Evolutionary conservation across 2,329 filamentous ascomycete genomes (phyloP), one percentile per base, ranked within the genome.

Genomic region (Alternaria solani): DNA sequence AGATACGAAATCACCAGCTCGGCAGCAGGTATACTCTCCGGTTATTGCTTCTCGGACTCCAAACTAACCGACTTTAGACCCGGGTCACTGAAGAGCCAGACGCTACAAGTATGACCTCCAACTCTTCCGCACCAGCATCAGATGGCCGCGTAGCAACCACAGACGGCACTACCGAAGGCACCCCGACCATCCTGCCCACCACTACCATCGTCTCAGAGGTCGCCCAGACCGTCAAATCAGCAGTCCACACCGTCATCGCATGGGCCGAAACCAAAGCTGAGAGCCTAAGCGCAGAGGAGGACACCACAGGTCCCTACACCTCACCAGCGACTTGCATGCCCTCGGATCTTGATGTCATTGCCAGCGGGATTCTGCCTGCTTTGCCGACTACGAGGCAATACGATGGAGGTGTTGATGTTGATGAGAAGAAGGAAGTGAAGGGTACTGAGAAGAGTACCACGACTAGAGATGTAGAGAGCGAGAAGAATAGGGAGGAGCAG

Each of bases 331-430:
- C 71, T 14, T 77, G 75, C 55, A 67, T 67, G 14, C 70, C 71
- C 16, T 75, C 71, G 7, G 75, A 79, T 51, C 61, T 79, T 12
- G 76, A 78, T 64, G 62, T 63, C 0, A 76, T 79, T 46, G 74
- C 71, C 1, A 70, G 58, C 18, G 74, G 73, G 9, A 67, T 75
- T 11, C 49, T 76, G 20, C 67, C 74, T 26, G 67, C 68, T 4
- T 57, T 71, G 44, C 62, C 65, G 16, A 44, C 32, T n/a, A 44
- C 53, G 28, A 36, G 5, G n/a, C 52, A 52, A 2, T 18, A 39
- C 25, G 42, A 46, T 7, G 16, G 51, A 26, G 32, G 5, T 3
- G 1, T 38, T 14, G 12, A 59, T 12, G 48, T 36, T 4, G 16
- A 28, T 1, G 3, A 20, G 2, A 5, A 18, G 32, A 47, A 41